phyloP scores from a whole-genome alignment of 495 filamentous ascomycete genomes.

The Massariosphaeria phaeospora region DNA sequence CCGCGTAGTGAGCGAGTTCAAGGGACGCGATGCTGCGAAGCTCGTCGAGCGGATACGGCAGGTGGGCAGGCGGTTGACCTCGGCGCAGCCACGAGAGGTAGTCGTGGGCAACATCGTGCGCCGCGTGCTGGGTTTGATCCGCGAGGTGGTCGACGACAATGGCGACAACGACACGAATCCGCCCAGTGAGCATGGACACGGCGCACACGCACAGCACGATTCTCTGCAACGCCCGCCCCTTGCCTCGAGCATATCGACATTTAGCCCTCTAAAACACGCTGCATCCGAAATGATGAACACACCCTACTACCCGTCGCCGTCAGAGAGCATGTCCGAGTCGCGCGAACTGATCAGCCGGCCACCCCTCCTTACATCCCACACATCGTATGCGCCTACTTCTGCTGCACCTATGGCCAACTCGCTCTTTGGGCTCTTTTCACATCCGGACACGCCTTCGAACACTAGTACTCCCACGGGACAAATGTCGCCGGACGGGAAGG shows the following conservation, averaged over 20 bases:
- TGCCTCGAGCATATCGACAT: conserved; percentile 41
- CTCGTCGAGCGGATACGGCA: conserved; percentile 72
- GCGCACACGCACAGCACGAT: conserved; percentile 19
- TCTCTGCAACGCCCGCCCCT: conserved; percentile 40
- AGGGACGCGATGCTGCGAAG: conserved; percentile 65
- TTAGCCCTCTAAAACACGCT: conserved; percentile 43
- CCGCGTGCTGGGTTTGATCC: conserved; percentile 81
- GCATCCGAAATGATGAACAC: conserved; percentile 36
- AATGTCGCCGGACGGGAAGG: conserved; percentile 33
- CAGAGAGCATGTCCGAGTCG: conserved; percentile 24
- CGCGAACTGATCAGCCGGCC: conserved; percentile 45
- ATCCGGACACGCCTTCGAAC: conserved; percentile 42
- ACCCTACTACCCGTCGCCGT: conserved; percentile 24
- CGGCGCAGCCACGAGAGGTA: conserved; percentile 81
- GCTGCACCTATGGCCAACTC: conserved; percentile 50
- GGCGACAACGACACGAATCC: conserved; percentile 60
- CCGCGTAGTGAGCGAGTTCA: conserved; percentile 69
- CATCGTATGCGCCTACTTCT: conserved; percentile 48
- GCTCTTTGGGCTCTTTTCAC: conserved; percentile 80
- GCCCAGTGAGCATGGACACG: conserved; percentile 44
- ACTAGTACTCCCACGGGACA: conserved; percentile 39
- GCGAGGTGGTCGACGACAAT: conserved; percentile 83
- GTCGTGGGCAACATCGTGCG: conserved; percentile 91
- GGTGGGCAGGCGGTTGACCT: conserved; percentile 66
- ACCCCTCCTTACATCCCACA: conserved; percentile 49